Base-by-base conservation (phyloP, 768 basidiomycete genomes). In the Russula foetens region DNA sequence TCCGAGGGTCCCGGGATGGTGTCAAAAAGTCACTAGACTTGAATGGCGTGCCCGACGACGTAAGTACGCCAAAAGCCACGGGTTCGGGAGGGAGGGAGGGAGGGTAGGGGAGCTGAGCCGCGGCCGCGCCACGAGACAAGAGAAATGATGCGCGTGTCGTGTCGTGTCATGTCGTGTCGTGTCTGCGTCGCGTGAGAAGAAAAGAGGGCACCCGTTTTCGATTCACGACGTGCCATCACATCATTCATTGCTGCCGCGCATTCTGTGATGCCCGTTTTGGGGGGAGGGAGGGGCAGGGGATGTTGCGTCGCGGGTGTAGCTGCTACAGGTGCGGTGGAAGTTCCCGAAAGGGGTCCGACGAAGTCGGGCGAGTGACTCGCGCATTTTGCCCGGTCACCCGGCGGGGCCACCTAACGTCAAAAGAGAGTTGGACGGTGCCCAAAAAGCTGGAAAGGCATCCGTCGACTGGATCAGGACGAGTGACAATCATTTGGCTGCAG, bases 21-120 rank as follows among this genome's bases (percentile, higher is more conserved):
- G 53, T 56, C 54, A 56, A 35, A 5, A 35, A 28, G 55, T 45
- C 41, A 56, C 59, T 38, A 48, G 59, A 35, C 47, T 24, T 15
- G 17, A 55, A 52, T 24, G 28, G 59, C 48, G 43, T 50, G 54
- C 24, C 17, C 26, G 9, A 52, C 54, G 60, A 56, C 48, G 60
- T 56, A 59, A 59, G 50, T 44, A 59, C 50, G 44, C 44, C 35
- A 59, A 58, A 59, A 48, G 60, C 60, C 48, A 60, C 53, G 48
- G 41, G 47, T 4, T 43, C 2, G 26, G 29, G 43, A 39, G 11
- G 48, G 41, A n/a, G n/a, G n/a, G n/a, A n/a, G n/a, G n/a, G n/a
- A n/a, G n/a, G n/a, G n/a, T n/a, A n/a, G n/a, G n/a, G n/a, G n/a
- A n/a, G 53, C 53, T 56, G 41, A 41, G 41, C 60, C 60, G 60